Evolutionary conservation across 2,329 filamentous ascomycete species (phyloP).

Genomic region (Lomentospora prolificans): DNA sequence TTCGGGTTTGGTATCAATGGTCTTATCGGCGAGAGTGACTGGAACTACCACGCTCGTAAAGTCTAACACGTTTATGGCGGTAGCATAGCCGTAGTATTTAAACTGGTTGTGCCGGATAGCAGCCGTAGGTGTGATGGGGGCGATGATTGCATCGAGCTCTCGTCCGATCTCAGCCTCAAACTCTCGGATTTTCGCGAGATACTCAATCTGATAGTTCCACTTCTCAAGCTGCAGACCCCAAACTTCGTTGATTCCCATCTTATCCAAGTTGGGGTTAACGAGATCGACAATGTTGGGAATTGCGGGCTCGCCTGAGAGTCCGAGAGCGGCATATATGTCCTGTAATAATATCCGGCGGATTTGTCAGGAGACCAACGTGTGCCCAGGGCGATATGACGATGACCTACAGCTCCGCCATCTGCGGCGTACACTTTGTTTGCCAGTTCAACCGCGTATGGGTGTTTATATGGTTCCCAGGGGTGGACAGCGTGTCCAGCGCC

Average conservation of each 20-base stretch:
- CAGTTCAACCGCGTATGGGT: slow-evolving; percentile 17
- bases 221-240: slow-evolving; percentile 21
- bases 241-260: slow-evolving; percentile 17
- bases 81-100: slow-evolving; percentile 27
- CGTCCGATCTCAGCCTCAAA: slow-evolving; percentile 13
- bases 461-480: slow-evolving; percentile 21
- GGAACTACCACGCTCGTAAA: slow-evolving; percentile 33
- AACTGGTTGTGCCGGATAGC: slow-evolving; percentile 27
- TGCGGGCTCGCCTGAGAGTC: slow-evolving; percentile 24
- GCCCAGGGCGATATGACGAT: too few species aligned
- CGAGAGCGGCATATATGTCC: slow-evolving; percentile 19
- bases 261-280: slow-evolving; percentile 13
- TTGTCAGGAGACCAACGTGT: not conserved
- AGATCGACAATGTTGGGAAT: slow-evolving; percentile 22
- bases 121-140: slow-evolving; percentile 29
- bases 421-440: slow-evolving; percentile 18
- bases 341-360: slow-evolving; percentile 7
- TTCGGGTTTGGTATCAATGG: slow-evolving; percentile 19
- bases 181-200: slow-evolving; percentile 16
- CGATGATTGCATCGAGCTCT: slow-evolving; percentile 28
- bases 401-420: slow-evolving; percentile 20
- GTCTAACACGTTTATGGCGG: slow-evolving; percentile 27
- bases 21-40: slow-evolving; percentile 30
- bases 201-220: slow-evolving; percentile 23
- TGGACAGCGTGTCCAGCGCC: slow-evolving; percentile 19